These are phyloP conservation scores for Trichocladium antarcticum DNA, from an alignment of 495 filamentous ascomycete genomes.

Conservation along the genomic window DNA sequence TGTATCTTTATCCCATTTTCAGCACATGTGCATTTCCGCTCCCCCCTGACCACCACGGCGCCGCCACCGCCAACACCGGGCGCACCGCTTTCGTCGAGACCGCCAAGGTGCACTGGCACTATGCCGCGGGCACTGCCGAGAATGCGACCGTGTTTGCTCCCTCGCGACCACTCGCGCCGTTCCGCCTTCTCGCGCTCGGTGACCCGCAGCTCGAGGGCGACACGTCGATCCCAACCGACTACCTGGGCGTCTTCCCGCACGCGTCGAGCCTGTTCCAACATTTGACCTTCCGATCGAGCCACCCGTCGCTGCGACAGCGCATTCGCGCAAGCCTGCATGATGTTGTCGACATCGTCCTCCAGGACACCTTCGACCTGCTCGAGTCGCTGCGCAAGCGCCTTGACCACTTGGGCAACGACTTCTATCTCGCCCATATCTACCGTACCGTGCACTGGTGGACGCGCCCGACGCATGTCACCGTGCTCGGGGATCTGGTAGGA, in stretches of 20 bases:
- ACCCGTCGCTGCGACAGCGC: constrained; percentile 35
- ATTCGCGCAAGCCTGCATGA: constrained; percentile 40
- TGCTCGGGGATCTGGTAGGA: constrained; percentile 86
- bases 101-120: constrained; percentile 36
- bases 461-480: constrained; percentile 73
- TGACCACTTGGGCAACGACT: constrained; percentile 88
- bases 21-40: constrained; percentile 72
- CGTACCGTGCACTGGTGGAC: constrained; percentile 73
- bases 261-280: constrained; percentile 42
- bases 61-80: constrained; percentile 20
- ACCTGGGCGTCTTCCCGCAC: constrained; percentile 50
- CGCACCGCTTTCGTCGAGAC: constrained; percentile 37
- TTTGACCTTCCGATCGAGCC: constrained; percentile 33
- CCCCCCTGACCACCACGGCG: constrained; percentile 24
- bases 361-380: constrained; percentile 54
- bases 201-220: constrained; percentile 96
- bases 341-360: constrained; percentile 41
- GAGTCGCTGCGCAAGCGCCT: constrained; percentile 61
- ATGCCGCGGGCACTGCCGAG: not conserved
- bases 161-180: constrained; percentile 48
- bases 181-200: constrained; percentile 79
- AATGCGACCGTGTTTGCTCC: constrained; percentile 9
- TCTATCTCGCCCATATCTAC: constrained; percentile 88
- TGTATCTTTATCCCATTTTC: constrained; percentile 84
- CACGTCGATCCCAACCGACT: constrained; percentile 57